Percentiles rank a stretch among this genome's conserved stretches.
Conservation (phyloP, 2,329 filamentous ascomycete species). For the Colletotrichum musae region DNA sequence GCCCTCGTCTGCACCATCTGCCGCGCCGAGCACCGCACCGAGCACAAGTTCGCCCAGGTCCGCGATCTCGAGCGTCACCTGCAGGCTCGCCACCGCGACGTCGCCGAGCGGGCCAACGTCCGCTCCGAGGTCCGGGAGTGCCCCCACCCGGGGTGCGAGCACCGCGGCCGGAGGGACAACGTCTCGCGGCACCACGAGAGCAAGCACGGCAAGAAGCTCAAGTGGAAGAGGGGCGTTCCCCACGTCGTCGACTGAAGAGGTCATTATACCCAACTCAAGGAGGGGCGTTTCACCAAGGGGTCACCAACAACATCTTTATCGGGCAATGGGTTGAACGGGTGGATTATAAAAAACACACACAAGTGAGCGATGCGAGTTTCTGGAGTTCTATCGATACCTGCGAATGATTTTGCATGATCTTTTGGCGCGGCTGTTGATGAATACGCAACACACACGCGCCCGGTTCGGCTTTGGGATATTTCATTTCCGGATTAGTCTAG, state of each 20-base stretch:
- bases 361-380: constrained; percentile 31
- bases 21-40: constrained; percentile 36
- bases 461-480: constrained; percentile 33
- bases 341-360: constrained; percentile 4
- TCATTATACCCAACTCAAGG: neutral
- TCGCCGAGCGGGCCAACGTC: constrained; percentile 36
- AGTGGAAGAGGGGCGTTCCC: constrained; percentile 41
- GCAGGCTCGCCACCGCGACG: constrained; percentile 41
- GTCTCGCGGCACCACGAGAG: constrained; percentile 43
- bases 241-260: constrained; percentile 35
- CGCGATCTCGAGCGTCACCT: constrained; percentile 43
- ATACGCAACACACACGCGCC: no score
- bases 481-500: constrained; percentile 4
- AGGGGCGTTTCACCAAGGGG: no score
- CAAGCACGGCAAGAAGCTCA: constrained; percentile 42
- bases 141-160: constrained; percentile 40
- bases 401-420: constrained; percentile 20
- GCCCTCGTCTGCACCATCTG: constrained; percentile 41
- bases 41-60: constrained; percentile 43
- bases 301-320: neutral
- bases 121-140: constrained; percentile 42
- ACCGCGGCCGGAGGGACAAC: constrained; percentile 41
- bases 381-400: constrained; percentile 26
- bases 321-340: neutral
- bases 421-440: neutral